A percentile compares a stretch with the other conserved stretches of the same genome.
These are phyloP conservation scores for Adenanthera pavonina DNA, from an alignment of 306 rosid species.

Conservation along the genomic window DNA sequence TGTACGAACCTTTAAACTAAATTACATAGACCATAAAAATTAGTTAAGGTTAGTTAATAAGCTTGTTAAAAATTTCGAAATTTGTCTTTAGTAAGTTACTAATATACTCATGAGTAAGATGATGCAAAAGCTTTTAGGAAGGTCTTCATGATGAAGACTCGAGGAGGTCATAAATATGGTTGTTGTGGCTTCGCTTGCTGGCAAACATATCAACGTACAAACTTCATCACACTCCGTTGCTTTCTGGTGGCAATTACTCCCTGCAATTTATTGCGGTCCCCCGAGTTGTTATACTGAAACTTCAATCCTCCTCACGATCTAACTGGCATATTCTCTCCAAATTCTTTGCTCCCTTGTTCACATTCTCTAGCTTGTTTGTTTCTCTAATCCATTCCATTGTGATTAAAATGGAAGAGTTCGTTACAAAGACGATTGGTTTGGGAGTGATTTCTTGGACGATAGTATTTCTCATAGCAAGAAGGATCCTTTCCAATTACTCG, in stretches of 20 bases:
- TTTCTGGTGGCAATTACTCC: slow-evolving; percentile 31
- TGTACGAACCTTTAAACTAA: no score
- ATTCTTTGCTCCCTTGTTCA: not conserved
- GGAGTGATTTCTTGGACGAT: slow-evolving; percentile 81
- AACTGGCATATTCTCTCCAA: not conserved
- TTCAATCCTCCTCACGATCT: not conserved
- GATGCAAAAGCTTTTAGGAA: no score
- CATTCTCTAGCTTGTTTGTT: not conserved
- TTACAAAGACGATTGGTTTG: slow-evolving; percentile 46
- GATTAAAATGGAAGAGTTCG: slow-evolving; percentile 52
- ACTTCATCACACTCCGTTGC: not conserved
- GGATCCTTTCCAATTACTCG: slow-evolving; percentile 51
- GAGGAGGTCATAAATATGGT: slow-evolving; percentile 41
- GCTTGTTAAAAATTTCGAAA: no score
- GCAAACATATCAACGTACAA: no score
- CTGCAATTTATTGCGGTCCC: slow-evolving; percentile 6
- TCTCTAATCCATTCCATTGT: not conserved
- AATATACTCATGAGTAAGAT: no score
- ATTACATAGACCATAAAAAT: no score
- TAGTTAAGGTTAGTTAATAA: no score
- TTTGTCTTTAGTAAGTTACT: no score
- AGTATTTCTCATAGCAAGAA: slow-evolving; percentile 54
- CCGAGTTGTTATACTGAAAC: not conserved
- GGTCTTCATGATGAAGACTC: no score
- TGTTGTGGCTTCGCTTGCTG: slow-evolving; percentile 19